Evolutionary conservation across 192 early-diverging fungal species (phyloP).

Genomic region (Obelidium mucronatum): DNA sequence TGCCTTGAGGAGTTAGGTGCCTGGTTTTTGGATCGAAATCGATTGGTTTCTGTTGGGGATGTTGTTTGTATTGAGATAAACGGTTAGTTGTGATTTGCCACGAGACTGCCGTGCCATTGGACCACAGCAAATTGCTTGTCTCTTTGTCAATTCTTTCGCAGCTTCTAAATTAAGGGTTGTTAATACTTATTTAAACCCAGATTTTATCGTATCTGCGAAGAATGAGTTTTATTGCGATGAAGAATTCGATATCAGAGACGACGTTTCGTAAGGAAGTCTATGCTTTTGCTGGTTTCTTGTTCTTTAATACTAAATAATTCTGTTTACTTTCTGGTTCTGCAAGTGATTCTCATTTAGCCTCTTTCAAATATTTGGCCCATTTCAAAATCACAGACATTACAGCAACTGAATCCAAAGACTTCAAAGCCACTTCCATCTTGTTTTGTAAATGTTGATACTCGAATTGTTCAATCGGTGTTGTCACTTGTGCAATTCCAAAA

Average conservation of each 20-base stretch:
- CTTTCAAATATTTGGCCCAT: constrained; percentile 49
- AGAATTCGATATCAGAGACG: constrained; percentile 42
- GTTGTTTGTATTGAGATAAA: constrained; percentile 70
- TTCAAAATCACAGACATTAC: constrained; percentile 62
- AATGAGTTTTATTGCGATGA: constrained; percentile 42
- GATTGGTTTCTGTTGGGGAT: constrained; percentile 75
- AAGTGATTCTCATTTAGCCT: background rate
- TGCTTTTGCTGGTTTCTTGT: background rate
- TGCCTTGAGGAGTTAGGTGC: constrained; percentile 64
- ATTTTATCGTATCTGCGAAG: constrained; percentile 9
- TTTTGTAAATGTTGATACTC: constrained; percentile 60
- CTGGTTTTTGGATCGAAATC: constrained; percentile 68
- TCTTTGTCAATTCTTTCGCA: too few species aligned
- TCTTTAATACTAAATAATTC: too few species aligned
- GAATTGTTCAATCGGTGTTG: constrained; percentile 73
- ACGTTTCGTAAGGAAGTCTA: constrained; percentile 39
- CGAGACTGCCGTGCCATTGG: constrained; percentile 50
- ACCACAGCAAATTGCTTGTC: too few species aligned
- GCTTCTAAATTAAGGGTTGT: too few species aligned
- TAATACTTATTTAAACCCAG: constrained; percentile 40
- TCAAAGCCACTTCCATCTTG: constrained; percentile 35
- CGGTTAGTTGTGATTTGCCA: constrained; percentile 43
- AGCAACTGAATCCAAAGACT: background rate
- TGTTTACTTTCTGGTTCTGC: too few species aligned
- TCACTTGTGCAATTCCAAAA: constrained; percentile 62